phyloP scores from a whole-genome alignment of 305 asterid genomes.

The Solanum hybrid region DNA sequence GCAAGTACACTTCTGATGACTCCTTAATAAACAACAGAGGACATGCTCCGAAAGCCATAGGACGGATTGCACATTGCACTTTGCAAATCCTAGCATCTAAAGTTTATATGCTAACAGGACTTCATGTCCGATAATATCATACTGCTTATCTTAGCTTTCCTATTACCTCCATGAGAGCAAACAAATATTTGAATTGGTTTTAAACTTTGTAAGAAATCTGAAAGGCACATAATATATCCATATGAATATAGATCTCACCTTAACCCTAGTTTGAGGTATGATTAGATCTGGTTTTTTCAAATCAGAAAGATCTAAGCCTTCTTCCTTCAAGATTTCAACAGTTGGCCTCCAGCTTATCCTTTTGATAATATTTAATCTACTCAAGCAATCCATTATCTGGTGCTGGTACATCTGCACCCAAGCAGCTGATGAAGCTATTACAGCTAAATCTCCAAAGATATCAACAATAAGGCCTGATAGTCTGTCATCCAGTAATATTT shows the following conservation, averaged over 20 bases:
- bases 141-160: neutral
- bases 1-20: neutral
- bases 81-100: neutral
- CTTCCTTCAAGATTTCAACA: constrained; percentile 80
- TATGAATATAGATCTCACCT: constrained; percentile 35
- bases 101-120: neutral
- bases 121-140: neutral
- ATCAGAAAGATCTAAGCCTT: constrained; percentile 62
- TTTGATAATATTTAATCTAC: constrained; percentile 36
- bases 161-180: neutral
- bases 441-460: constrained; percentile 85
- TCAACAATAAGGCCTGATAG: constrained; percentile 91
- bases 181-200: neutral
- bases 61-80: neutral
- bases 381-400: constrained; percentile 47
- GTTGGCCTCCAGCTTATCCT: constrained; percentile 86
- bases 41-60: neutral
- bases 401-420: constrained; percentile 93
- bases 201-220: neutral
- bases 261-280: constrained; percentile 34
- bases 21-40: neutral
- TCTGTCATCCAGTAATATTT: constrained; percentile 29
- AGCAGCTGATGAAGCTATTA: constrained; percentile 94
- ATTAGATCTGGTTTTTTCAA: constrained; percentile 29
- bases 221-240: neutral